Evolutionary conservation across 2,329 filamentous ascomycete species (phyloP).

Genomic region (Ceratocystis variospora): DNA sequence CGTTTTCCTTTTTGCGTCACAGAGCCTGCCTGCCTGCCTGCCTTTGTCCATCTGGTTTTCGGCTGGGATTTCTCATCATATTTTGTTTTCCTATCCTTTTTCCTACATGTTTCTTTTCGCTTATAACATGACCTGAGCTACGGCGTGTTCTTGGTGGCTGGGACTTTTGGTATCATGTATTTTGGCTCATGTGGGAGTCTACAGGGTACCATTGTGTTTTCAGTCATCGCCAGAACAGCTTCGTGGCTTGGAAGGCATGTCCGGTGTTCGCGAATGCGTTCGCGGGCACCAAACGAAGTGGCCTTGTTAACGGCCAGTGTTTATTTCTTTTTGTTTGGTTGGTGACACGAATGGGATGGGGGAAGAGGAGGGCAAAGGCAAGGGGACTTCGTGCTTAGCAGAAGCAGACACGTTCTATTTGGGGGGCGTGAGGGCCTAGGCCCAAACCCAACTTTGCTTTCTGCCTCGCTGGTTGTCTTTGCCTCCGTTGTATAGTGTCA

Average conservation of each 20-base stretch:
- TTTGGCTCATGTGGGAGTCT: slow-evolving; percentile 19
- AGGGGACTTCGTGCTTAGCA: neutral
- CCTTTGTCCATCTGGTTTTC: neutral
- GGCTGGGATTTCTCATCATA: neutral
- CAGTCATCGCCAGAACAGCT: neutral
- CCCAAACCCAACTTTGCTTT: neutral
- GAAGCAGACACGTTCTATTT: slow-evolving; percentile 8
- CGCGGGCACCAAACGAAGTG: slow-evolving; percentile 12
- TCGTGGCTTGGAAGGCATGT: slow-evolving; percentile 29
- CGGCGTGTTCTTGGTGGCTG: slow-evolving; percentile 3
- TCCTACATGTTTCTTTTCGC: slow-evolving; percentile 16
- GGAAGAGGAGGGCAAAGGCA: neutral
- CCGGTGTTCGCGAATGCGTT: slow-evolving; percentile 25
- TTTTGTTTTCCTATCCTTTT: slow-evolving; percentile 13
- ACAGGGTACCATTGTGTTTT: neutral
- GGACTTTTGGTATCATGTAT: slow-evolving; percentile 8
- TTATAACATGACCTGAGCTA: slow-evolving; percentile 16
- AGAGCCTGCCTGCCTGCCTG: neutral
- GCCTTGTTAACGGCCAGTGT: neutral
- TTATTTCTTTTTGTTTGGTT: neutral
- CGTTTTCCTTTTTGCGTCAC: neutral
- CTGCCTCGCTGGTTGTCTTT: neutral
- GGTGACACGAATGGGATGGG: neutral
- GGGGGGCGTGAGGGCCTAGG: neutral
- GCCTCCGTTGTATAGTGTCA: neutral